Conservation (phyloP, 1,284 basidiomycete species). For the Tilletia horrida region DNA sequence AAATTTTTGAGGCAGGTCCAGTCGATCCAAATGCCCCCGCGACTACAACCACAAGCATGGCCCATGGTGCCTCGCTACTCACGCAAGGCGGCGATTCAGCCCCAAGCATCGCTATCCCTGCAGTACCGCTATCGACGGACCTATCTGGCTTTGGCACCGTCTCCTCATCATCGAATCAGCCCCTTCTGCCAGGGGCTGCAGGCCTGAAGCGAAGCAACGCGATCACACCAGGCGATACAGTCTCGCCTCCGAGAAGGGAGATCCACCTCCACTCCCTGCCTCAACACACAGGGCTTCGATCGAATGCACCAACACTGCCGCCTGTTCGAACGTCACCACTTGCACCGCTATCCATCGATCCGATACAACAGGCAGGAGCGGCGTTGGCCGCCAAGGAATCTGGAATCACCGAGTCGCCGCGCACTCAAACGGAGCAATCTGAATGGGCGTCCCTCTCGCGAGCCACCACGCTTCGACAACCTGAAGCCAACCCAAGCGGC, state of each 20-base stretch:
- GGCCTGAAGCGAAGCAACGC: slow-evolving; percentile 36
- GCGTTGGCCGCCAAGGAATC: not conserved
- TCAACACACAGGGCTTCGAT: not conserved
- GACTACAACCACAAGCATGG: slow-evolving; percentile 20
- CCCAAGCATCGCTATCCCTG: not conserved
- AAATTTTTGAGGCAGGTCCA: slow-evolving; percentile 29
- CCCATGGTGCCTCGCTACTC: slow-evolving; percentile 13
- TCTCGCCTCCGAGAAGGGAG: not conserved
- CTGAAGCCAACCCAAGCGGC: too few relatives aligned
- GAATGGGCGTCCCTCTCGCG: too few relatives aligned
- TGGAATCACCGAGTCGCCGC: too few relatives aligned
- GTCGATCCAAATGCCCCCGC: slow-evolving; percentile 25
- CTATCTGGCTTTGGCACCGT: not conserved
- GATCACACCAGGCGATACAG: slow-evolving; percentile 24
- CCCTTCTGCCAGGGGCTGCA: slow-evolving; percentile 26
- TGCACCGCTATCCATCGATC: slow-evolving; percentile 1
- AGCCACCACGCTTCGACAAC: too few relatives aligned
- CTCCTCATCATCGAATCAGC: slow-evolving; percentile 27
- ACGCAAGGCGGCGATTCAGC: not conserved
- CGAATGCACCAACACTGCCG: not conserved
- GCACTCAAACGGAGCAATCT: too few relatives aligned
- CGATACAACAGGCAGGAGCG: not conserved
- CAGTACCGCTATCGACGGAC: not conserved
- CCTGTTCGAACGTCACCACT: not conserved
- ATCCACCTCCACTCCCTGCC: not conserved